phyloP scores from a whole-genome alignment of 495 filamentous ascomycete genomes.

The Podospora sp. region DNA sequence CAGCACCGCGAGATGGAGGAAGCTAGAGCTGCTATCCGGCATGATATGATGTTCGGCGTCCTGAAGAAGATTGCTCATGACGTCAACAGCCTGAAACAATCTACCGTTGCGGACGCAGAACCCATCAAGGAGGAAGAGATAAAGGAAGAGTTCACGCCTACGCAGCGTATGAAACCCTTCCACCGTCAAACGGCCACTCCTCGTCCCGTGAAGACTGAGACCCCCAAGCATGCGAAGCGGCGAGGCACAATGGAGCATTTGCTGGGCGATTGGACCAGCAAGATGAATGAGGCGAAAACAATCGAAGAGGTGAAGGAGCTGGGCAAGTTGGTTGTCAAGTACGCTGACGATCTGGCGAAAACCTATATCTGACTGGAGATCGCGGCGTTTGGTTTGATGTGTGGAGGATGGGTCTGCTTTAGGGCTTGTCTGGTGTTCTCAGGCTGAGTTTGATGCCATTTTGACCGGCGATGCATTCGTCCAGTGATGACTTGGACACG shows the following conservation, averaged over 20 bases:
- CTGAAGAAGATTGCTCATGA: slow-evolving; percentile 26
- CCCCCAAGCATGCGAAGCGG: slow-evolving; percentile 16
- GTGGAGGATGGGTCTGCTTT: not conserved
- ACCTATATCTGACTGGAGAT: slow-evolving; percentile 14
- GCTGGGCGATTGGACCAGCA: slow-evolving; percentile 17
- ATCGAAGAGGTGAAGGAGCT: slow-evolving; percentile 22
- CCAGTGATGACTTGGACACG: no score
- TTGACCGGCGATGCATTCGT: no score
- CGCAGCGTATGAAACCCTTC: not conserved
- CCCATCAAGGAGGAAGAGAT: not conserved
- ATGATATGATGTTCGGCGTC: slow-evolving; percentile 29
- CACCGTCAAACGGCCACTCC: not conserved
- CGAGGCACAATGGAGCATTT: slow-evolving; percentile 24
- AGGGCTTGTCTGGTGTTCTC: no score
- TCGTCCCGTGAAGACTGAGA: slow-evolving; percentile 4
- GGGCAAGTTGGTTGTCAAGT: slow-evolving; percentile 28
- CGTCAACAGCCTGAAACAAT: not conserved
- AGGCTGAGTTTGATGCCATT: no score
- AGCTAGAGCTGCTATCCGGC: slow-evolving; percentile 21
- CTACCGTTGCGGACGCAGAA: not conserved
- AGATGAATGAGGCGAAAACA: slow-evolving; percentile 25
- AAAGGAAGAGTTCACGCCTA: not conserved
- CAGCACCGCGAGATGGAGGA: slow-evolving; percentile 17
- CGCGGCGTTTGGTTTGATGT: not conserved
- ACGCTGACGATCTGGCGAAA: slow-evolving; percentile 33